phyloP scores from a whole-genome alignment of 352 stramenopile species.

The Globisporangium rhizosaccharum region DNA sequence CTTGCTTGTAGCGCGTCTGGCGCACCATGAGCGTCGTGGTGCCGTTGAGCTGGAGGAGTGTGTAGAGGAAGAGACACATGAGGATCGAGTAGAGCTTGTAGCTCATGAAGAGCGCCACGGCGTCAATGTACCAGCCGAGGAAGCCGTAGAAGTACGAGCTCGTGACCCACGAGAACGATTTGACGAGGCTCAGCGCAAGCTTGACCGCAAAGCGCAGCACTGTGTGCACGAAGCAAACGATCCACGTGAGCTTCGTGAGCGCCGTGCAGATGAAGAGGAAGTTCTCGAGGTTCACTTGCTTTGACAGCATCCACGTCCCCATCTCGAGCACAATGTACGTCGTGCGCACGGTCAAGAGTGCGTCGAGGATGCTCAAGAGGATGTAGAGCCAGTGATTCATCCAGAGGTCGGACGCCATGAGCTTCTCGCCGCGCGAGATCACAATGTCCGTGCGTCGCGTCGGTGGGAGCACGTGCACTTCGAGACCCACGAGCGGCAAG shows the following conservation, averaged over 20 bases:
- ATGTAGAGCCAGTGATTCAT: conserved; percentile 74
- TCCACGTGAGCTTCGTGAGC: conserved; percentile 43
- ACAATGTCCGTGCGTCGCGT: conserved; percentile 26
- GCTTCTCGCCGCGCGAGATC: conserved; percentile 26
- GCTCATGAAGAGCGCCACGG: conserved; percentile 35
- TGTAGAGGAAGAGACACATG: conserved; percentile 16
- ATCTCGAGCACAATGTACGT: conserved; percentile 41
- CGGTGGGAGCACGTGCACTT: conserved; percentile 25
- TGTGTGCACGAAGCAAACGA: conserved; percentile 44
- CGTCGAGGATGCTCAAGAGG: conserved; percentile 42
- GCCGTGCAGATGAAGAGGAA: conserved; percentile 49
- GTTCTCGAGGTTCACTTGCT: conserved; percentile 36
- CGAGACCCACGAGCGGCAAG: conserved; percentile 35
- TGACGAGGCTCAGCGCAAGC: conserved; percentile 12
- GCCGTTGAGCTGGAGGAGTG: conserved; percentile 14
- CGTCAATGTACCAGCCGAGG: conserved; percentile 26
- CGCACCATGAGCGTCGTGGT: conserved; percentile 20
- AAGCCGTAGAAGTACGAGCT: conserved; percentile 14
- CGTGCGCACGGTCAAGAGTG: conserved; percentile 31
- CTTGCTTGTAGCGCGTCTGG: conserved; percentile 3
- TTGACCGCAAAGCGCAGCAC: conserved; percentile 26
- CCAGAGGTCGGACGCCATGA: conserved; percentile 57
- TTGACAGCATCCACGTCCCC: conserved; percentile 49
- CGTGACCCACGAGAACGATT: conserved; percentile 35
- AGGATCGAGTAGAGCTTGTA: conserved; percentile 44